These are phyloP conservation scores for Mycena galericulata DNA, from an alignment of 768 basidiomycete species.

Conservation along the genomic window DNA sequence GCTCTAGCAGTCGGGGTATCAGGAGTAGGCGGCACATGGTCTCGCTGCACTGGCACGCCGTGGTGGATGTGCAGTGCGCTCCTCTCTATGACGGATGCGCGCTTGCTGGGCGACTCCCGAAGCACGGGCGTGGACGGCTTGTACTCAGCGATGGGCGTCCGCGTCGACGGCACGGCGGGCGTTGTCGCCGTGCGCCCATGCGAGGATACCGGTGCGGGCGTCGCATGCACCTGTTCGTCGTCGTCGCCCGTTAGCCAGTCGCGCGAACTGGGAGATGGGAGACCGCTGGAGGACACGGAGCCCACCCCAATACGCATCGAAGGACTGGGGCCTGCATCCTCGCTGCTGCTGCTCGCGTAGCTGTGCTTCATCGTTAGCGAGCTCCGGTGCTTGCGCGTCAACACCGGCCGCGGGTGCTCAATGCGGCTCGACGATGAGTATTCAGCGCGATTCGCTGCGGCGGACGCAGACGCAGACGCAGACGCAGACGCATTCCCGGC, in stretches of 20 bases:
- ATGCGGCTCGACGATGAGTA: not conserved
- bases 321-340: not conserved
- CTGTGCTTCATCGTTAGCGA: conserved; percentile 59
- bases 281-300: conserved; percentile 20
- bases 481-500: conserved; percentile 18
- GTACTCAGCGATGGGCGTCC: not conserved
- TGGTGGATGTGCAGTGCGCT: conserved; percentile 53
- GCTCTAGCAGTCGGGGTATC: conserved; percentile 38
- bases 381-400: conserved; percentile 62
- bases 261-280: conserved; percentile 42
- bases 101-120: conserved; percentile 79
- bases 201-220: conserved; percentile 17
- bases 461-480: conserved; percentile 17
- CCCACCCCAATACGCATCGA: not conserved
- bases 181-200: conserved; percentile 30
- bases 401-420: conserved; percentile 52
- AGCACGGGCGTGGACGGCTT: conserved; percentile 57
- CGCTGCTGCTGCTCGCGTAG: conserved; percentile 26
- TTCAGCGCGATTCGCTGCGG: too few species aligned
- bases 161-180: conserved; percentile 25
- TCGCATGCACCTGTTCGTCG: conserved; percentile 45
- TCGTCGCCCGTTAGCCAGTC: conserved; percentile 87
- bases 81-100: conserved; percentile 73
- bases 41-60: conserved; percentile 52
- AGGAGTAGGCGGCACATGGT: conserved; percentile 34